phyloP scores from a whole-genome alignment of 2,329 filamentous ascomycete species.

The Cladosporium sp. region DNA sequence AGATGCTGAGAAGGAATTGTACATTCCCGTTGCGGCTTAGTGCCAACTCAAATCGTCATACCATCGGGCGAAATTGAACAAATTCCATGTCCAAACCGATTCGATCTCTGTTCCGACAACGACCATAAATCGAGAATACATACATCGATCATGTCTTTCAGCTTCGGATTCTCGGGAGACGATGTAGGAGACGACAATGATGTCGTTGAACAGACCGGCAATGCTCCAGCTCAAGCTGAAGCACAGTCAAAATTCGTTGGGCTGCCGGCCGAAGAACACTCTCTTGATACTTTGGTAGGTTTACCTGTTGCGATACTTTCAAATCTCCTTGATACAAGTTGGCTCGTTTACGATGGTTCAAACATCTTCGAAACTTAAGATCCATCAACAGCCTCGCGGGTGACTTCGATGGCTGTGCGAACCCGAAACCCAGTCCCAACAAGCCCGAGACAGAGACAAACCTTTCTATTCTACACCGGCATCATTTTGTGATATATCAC shows the following conservation, averaged over 20 bases:
- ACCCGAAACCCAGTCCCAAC: too few species aligned
- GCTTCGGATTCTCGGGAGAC: slow-evolving; percentile 61
- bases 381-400: too few species aligned
- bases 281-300: slow-evolving; percentile 52
- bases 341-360: too few species aligned
- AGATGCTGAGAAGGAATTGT: neutral
- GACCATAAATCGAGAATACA: neutral
- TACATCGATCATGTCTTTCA: slow-evolving; percentile 45
- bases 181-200: slow-evolving; percentile 55
- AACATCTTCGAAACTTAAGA: too few species aligned
- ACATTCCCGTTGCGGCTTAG: neutral
- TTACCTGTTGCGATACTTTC: neutral
- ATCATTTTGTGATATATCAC: neutral
- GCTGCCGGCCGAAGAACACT: slow-evolving; percentile 39
- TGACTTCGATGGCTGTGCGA: too few species aligned
- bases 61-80: neutral
- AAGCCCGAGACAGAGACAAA: neutral
- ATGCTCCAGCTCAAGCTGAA: slow-evolving; percentile 1
- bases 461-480: neutral
- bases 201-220: slow-evolving; percentile 23
- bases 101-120: neutral
- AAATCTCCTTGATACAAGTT: too few species aligned
- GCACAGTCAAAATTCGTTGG: slow-evolving; percentile 8
- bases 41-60: neutral
- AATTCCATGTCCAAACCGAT: neutral